A percentile compares a stretch with the other conserved stretches of the same genome.
Conservation (phyloP, 208 protist genomes). For the Phytomonas francai region DNA sequence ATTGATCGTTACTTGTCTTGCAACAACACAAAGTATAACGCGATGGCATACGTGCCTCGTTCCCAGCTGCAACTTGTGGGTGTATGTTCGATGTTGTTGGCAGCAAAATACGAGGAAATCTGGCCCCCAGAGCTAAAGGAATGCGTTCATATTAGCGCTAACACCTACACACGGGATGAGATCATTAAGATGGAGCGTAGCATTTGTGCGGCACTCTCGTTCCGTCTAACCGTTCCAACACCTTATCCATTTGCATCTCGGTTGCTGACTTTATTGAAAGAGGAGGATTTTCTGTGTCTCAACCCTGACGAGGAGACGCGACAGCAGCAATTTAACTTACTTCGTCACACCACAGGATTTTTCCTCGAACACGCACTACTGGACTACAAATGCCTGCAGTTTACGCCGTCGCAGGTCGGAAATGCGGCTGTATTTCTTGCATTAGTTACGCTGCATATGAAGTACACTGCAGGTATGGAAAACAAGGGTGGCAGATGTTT, state of each 20-base stretch:
- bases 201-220: slow-evolving; percentile 75
- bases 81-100: slow-evolving; percentile 81
- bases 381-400: slow-evolving; percentile 89
- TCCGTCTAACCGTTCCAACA: slow-evolving; percentile 87
- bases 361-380: slow-evolving; percentile 81
- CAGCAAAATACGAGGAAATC: slow-evolving; percentile 94
- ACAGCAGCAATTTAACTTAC: slow-evolving; percentile 21
- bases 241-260: slow-evolving; percentile 79
- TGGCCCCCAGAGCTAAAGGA: slow-evolving; percentile 90
- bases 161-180: slow-evolving; percentile 90
- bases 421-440: slow-evolving; percentile 90
- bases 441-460: slow-evolving; percentile 45
- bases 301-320: slow-evolving; percentile 29
- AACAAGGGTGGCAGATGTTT: slow-evolving; percentile 7
- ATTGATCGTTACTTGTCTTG: slow-evolving; percentile 93
- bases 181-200: slow-evolving; percentile 86
- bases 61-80: slow-evolving; percentile 96
- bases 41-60: slow-evolving; percentile 45
- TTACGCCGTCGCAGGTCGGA: slow-evolving; percentile 89
- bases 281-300: slow-evolving; percentile 30
- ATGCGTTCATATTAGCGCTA: slow-evolving; percentile 92
- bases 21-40: slow-evolving; percentile 57
- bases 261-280: slow-evolving; percentile 64
- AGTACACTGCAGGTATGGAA: slow-evolving; percentile 21
- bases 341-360: slow-evolving; percentile 71